A percentile compares a stretch with the other conserved stretches of the same genome.
Conservation (phyloP, 2,329 filamentous ascomycete species). For the Cordyceps militaris region DNA sequence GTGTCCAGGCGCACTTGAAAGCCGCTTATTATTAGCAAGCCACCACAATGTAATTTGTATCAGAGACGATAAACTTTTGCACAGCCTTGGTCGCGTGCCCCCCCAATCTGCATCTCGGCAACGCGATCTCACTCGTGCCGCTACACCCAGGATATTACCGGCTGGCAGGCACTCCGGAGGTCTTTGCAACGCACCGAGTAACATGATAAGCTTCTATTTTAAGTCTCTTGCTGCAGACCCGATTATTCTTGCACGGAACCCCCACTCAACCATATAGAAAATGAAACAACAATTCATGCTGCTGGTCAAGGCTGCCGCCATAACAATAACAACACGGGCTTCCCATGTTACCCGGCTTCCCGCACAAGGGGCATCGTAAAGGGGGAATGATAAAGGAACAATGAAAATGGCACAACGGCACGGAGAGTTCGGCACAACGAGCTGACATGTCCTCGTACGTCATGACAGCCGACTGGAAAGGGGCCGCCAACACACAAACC, state of each 20-base stretch:
- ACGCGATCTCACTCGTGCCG: background rate
- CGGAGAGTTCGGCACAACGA: background rate
- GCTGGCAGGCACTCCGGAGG: too few relatives aligned
- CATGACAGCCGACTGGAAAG: background rate
- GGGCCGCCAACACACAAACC: background rate
- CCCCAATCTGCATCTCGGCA: background rate
- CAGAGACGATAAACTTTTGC: background rate
- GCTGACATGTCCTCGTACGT: constrained; percentile 2
- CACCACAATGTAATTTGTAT: background rate
- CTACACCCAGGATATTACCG: background rate
- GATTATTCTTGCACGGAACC: background rate
- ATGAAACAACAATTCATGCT: background rate
- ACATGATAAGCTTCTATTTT: constrained; percentile 10
- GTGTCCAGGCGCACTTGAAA: background rate
- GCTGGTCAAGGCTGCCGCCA: too few relatives aligned
- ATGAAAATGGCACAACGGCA: background rate
- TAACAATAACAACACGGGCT: too few relatives aligned
- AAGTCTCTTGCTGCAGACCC: constrained; percentile 1
- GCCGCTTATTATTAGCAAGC: background rate
- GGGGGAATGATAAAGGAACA: background rate
- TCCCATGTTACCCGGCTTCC: background rate
- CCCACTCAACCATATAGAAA: background rate
- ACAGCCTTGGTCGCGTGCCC: background rate
- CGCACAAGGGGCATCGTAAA: background rate
- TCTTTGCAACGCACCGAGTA: background rate